Evolutionary conservation across 345 rosid species (phyloP), one percentile per base, ranked within the genome.

Genomic region (Camelina laxa): DNA sequence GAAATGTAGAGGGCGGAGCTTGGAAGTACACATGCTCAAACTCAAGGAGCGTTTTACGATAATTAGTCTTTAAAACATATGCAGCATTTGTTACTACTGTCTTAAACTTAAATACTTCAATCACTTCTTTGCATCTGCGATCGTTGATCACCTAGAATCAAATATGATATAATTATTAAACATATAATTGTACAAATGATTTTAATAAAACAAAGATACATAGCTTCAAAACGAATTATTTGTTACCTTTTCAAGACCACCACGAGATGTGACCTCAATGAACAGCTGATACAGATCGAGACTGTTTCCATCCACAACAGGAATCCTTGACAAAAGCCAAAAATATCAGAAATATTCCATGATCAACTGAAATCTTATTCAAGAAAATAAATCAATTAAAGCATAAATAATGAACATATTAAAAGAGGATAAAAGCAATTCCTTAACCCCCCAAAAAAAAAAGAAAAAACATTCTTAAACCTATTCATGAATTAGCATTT

Each of bases 91-190:
- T 91, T 54, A 88, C 77, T n/a, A 91, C 69, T 59, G 84, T 64
- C n/a, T 86, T 90, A 69, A 93, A 89, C 27, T 69, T 80, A 81
- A 91, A 91, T 56, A 60, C 83, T 45, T 57, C 56, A 50, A 82
- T 79, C 77, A 93, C 97, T 77, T 91, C 92, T 81, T 85, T 89
- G 92, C 96, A 88, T 83, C 47, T 89, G 12, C 91, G 92, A 64
- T 88, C 86, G 66, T 51, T 81, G 51, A 91, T 73, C 36, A 93
- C 92, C 97, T 92, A 74, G 22, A 66, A 31, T 19, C 12, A 50
- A 17, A 17, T 11, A 35, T n/a, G n/a, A 30, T 60, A 31, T 17
- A n/a, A 55, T 6, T 7, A 33, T 33, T 33, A 57, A 11, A 42
- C 21, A 21, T 33, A 33, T 33, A 0, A 73, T 41, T 17, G 22